These are phyloP conservation scores for Trichaptum fuscoviolaceum DNA, from an alignment of 768 basidiomycete genomes.

Conservation along the genomic window DNA sequence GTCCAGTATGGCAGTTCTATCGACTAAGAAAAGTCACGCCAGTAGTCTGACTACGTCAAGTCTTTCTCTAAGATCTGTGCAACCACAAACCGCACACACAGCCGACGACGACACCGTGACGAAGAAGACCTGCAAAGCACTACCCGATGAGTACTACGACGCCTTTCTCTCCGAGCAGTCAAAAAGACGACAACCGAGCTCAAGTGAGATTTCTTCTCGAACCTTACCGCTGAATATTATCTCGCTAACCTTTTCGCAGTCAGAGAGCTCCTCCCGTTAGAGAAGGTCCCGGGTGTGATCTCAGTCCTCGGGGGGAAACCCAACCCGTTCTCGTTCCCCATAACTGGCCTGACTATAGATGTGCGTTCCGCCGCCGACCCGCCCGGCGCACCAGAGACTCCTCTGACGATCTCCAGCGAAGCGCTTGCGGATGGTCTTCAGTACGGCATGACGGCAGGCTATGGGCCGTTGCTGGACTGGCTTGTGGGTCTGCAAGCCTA, in stretches of 20 bases:
- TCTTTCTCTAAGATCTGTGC: no score
- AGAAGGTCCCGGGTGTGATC: constrained; percentile 70
- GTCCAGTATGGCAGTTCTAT: no score
- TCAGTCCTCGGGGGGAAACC: constrained; percentile 90
- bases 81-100: no score
- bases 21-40: no score
- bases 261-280: constrained; percentile 66
- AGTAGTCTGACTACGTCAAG: no score
- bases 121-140: no score
- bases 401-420: constrained; percentile 46
- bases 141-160: constrained; percentile 53
- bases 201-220: constrained; percentile 42
- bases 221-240: constrained; percentile 40
- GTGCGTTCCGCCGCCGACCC: constrained; percentile 43
- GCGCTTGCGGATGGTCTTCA: constrained; percentile 70
- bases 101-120: no score
- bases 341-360: constrained; percentile 51
- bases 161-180: constrained; percentile 58
- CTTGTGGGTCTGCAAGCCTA: constrained; percentile 63
- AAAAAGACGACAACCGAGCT: constrained; percentile 56
- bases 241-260: constrained; percentile 28
- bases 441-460: constrained; percentile 68
- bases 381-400: constrained; percentile 30
- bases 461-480: constrained; percentile 61
- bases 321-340: constrained; percentile 85